phyloP scores from a whole-genome alignment of 768 basidiomycete species.

The Infundibulicybe gibba region DNA sequence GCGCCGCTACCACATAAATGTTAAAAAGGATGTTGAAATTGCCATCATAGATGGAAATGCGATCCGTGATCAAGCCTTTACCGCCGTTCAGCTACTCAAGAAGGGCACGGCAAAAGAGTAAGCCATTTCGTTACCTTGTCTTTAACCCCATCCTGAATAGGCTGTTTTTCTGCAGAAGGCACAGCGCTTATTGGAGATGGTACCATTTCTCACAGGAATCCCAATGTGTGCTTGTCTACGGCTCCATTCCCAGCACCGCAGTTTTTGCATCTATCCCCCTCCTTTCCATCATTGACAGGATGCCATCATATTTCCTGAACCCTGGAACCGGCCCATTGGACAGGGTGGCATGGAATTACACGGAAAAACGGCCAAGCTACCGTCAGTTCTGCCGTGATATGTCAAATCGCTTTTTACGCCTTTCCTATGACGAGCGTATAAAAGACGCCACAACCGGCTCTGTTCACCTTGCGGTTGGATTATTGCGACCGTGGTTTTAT shows the following conservation, averaged over 20 bases:
- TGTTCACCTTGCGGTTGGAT: slow-evolving; percentile 61
- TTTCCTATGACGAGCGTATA: slow-evolving; percentile 51
- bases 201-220: slow-evolving; percentile 71
- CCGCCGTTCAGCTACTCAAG: slow-evolving; percentile 61
- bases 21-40: slow-evolving; percentile 77
- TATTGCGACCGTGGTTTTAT: slow-evolving; percentile 73
- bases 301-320: slow-evolving; percentile 66
- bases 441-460: slow-evolving; percentile 67
- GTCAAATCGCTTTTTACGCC: slow-evolving; percentile 56
- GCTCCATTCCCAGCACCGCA: slow-evolving; percentile 60
- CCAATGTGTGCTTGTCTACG: slow-evolving; percentile 71
- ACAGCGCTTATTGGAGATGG: slow-evolving; percentile 68
- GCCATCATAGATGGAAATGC: slow-evolving; percentile 72
- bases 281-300: slow-evolving; percentile 54
- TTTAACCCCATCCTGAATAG: background rate
- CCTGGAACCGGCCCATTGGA: slow-evolving; percentile 27
- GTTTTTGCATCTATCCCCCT: slow-evolving; percentile 72
- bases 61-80: slow-evolving; percentile 53
- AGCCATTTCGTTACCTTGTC: slow-evolving; percentile 17
- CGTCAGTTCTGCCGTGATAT: slow-evolving; percentile 70
- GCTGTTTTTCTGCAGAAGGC: slow-evolving; percentile 8
- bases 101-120: slow-evolving; percentile 53
- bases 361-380: slow-evolving; percentile 56
- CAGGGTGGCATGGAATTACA: slow-evolving; percentile 50
- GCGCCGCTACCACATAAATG: slow-evolving; percentile 63